Evolutionary conservation across 2,329 filamentous ascomycete species (phyloP), one percentile per base, ranked within the genome.

Genomic region (Fusarium scirpi): DNA sequence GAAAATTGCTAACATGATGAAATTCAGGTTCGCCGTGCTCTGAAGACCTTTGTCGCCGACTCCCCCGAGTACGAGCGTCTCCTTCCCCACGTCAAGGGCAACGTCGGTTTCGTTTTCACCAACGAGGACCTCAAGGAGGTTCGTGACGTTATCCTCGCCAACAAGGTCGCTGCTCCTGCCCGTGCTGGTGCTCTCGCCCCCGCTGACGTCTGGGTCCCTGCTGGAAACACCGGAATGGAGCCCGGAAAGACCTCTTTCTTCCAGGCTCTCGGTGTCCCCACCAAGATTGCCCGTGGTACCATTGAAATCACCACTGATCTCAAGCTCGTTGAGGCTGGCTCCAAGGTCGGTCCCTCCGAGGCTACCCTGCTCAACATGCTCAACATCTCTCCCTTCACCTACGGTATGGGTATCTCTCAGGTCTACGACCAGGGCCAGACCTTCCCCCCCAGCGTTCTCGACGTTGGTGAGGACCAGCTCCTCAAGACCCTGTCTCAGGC

Each of bases 281-380:
- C 96, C 90, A 99, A 99, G 94, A 99, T 99, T 87, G 96, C 96
- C 83, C 96, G 96, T 97, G 97, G 96, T 97, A 99, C 96, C 87
- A 99, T 99, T 87, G 96, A 99, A 93, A 99, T 99, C 82, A 98
- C 94, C 74, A 88, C 91, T 79, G 96, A 99, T 82, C 89, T 99
- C 79, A 98, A 98, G 93, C 93, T 99, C 84, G 92, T 98, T 81
- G 94, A 97, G 89, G 90, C 93, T 75, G 91, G 91, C 78, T 87
- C 62, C 89, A 98, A 97, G 90, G 97, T 99, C 88, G 96, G 97
- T 85, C 91, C 96, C 81, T 99, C 96, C 82, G 96, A 99, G 90
- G 96, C 96, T 77, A 97, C 95, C 81, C 90, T 99, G 77, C 92
- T 99, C 80, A 99, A 99, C 93, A 93, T 99, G 95, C 87, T 99